phyloP scores from a whole-genome alignment of 1,284 basidiomycete genomes.

The Irpex sp. region DNA sequence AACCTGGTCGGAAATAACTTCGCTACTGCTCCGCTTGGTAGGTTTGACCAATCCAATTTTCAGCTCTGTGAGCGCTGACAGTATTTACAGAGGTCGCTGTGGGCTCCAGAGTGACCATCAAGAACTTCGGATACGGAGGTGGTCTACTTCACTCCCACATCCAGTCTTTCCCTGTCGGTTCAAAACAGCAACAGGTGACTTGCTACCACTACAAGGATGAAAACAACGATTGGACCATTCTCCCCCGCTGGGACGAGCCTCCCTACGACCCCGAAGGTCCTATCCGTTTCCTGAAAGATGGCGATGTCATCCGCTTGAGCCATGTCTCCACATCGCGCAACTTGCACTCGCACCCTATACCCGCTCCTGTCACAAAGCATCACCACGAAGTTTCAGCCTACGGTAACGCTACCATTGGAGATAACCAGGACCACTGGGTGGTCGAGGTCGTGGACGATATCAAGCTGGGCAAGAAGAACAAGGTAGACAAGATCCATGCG shows the following conservation, averaged over 20 bases:
- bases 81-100: slow-evolving; percentile 72
- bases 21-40: slow-evolving; percentile 79
- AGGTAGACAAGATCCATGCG: slow-evolving; percentile 76
- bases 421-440: slow-evolving; percentile 88
- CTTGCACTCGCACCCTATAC: slow-evolving; percentile 88
- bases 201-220: slow-evolving; percentile 99
- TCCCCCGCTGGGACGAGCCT: slow-evolving; percentile 79
- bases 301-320: slow-evolving; percentile 78
- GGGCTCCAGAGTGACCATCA: slow-evolving; percentile 90
- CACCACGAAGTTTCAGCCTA: slow-evolving; percentile 93
- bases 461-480: slow-evolving; percentile 48
- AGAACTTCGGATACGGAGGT: slow-evolving; percentile 98
- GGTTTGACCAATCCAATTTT: not conserved
- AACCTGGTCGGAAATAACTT: slow-evolving; percentile 95
- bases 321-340: slow-evolving; percentile 85
- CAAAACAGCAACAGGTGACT: slow-evolving; percentile 93
- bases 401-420: slow-evolving; percentile 85
- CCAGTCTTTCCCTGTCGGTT: slow-evolving; percentile 92
- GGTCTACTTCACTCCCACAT: slow-evolving; percentile 96
- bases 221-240: slow-evolving; percentile 91
- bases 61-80: not conserved
- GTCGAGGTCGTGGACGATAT: slow-evolving; percentile 93
- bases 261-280: slow-evolving; percentile 61
- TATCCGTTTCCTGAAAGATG: slow-evolving; percentile 72
- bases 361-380: slow-evolving; percentile 88